Percentiles rank a stretch among this genome's conserved stretches.
phyloP scores from a whole-genome alignment of 225 moss, liverwort and hornwort genomes.

The Climacium dendroides region DNA sequence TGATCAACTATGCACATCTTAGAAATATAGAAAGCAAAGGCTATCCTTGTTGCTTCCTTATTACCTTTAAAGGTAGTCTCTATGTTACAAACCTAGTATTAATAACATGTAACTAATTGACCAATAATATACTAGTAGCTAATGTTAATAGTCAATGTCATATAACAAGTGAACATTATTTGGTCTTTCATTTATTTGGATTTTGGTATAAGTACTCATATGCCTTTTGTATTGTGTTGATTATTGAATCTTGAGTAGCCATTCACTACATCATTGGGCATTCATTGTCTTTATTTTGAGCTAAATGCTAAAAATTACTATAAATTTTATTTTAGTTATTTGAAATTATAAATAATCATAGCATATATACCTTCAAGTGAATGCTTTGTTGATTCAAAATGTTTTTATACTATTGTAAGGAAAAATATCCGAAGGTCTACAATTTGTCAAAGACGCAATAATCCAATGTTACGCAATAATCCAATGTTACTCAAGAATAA shows the following conservation, averaged over 20 bases:
- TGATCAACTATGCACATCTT: background rate
- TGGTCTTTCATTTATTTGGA: background rate
- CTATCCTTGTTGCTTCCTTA: background rate
- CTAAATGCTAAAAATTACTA: background rate
- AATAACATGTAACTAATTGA: background rate
- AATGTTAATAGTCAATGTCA: background rate
- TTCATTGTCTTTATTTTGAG: background rate
- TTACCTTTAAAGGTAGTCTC: background rate
- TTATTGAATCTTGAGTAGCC: background rate
- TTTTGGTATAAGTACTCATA: background rate
- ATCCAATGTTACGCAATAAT: rapidly evolving
- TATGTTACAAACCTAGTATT: background rate
- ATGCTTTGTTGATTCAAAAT: rapidly evolving
- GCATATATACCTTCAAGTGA: background rate
- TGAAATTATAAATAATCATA: background rate
- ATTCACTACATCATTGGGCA: rapidly evolving
- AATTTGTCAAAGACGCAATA: background rate
- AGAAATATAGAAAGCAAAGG: rapidly evolving
- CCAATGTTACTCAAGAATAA: background rate
- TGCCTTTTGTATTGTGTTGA: background rate
- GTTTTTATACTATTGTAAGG: background rate
- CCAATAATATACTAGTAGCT: background rate
- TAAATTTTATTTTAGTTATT: background rate
- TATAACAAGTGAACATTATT: background rate
- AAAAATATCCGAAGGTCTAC: background rate